Evolutionary conservation across 768 basidiomycete species (phyloP).

Genomic region (Daedaleopsis sinensis): DNA sequence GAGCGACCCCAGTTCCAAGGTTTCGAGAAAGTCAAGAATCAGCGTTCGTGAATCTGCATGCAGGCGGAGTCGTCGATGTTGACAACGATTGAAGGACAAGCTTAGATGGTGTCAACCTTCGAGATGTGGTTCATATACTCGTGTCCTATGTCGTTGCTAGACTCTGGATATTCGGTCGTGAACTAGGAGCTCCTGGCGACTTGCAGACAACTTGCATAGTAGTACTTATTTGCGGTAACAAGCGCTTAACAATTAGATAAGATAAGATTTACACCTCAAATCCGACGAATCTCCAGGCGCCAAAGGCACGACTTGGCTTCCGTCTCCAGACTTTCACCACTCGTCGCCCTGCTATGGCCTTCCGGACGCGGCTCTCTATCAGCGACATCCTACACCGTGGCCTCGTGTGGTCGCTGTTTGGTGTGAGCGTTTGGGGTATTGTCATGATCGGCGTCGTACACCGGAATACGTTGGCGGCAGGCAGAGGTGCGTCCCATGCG

Average conservation of each 20-base stretch:
- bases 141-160: too few relatives aligned
- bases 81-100: too few relatives aligned
- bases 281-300: neutral
- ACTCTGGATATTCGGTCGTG: too few relatives aligned
- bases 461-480: conserved; percentile 53
- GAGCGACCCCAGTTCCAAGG: conserved; percentile 16
- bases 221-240: too few relatives aligned
- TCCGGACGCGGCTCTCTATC: conserved; percentile 31
- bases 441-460: conserved; percentile 56
- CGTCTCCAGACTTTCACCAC: neutral
- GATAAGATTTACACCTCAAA: neutral
- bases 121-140: too few relatives aligned
- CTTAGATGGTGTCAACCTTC: too few relatives aligned
- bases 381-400: conserved; percentile 56
- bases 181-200: too few relatives aligned
- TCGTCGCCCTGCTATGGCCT: conserved; percentile 8
- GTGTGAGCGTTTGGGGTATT: conserved; percentile 55
- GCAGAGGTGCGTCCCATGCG: conserved; percentile 50
- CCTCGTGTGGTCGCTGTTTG: conserved; percentile 55
- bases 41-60: neutral
- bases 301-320: neutral
- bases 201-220: too few relatives aligned
- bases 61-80: too few relatives aligned
- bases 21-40: conserved; percentile 19
- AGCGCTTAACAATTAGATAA: neutral